Conservation (phyloP, 2,329 filamentous ascomycete genomes). For the Diaporthe vaccinii region DNA sequence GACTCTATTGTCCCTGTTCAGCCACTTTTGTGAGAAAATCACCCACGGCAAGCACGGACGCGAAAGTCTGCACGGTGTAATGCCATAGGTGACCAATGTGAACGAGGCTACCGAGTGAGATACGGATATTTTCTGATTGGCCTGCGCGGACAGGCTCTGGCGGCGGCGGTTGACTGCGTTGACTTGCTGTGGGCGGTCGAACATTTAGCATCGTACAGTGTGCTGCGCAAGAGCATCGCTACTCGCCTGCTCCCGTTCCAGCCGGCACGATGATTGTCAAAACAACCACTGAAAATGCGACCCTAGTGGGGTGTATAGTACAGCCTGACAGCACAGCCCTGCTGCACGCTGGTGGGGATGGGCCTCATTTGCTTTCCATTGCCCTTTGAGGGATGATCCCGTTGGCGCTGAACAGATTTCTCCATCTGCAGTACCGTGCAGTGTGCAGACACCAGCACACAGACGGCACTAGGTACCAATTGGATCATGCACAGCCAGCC, state of each 20-base stretch:
- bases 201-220: not conserved
- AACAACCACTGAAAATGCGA: slow-evolving; percentile 6
- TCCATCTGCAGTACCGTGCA: not conserved
- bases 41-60: not conserved
- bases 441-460: not conserved
- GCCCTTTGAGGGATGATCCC: slow-evolving; percentile 8
- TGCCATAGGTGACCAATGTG: not conserved
- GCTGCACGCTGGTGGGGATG: slow-evolving; percentile 10
- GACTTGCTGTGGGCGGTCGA: not conserved
- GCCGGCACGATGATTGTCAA: slow-evolving; percentile 16
- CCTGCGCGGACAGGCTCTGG: not conserved
- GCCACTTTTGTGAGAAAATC: not conserved
- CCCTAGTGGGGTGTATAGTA: slow-evolving; percentile 1
- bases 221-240: not conserved
- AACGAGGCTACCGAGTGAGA: slow-evolving; percentile 9
- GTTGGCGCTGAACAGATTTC: not conserved
- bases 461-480: slow-evolving; percentile 23
- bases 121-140: slow-evolving; percentile 13
- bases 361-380: slow-evolving; percentile 2
- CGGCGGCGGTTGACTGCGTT: not conserved
- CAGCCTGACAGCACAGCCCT: slow-evolving; percentile 33
- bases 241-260: not conserved
- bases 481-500: slow-evolving; percentile 26
- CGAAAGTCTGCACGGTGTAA: not conserved
- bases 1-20: not conserved